Percentiles rank a stretch among this genome's conserved stretches.
These are phyloP conservation scores for Sphaerostilbella broomeana DNA, from an alignment of 2,329 filamentous ascomycete genomes.

Conservation along the genomic window DNA sequence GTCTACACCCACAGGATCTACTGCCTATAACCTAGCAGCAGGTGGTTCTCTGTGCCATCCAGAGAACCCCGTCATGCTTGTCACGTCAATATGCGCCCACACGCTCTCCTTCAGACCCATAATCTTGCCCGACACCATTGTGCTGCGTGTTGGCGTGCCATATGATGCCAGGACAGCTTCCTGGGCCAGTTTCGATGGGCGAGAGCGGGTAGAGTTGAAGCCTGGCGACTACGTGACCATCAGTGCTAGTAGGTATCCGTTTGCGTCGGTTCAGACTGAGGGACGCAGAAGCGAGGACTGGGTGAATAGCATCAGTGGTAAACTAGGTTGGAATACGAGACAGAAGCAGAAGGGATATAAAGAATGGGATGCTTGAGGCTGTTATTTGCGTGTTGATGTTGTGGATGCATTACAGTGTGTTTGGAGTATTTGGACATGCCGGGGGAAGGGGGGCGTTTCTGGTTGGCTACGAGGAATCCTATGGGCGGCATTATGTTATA, in stretches of 20 bases:
- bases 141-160: constrained; percentile 86
- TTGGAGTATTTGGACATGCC: not conserved
- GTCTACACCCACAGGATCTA: constrained; percentile 89
- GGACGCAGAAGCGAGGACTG: constrained; percentile 68
- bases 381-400: not conserved
- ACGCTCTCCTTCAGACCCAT: constrained; percentile 95
- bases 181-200: constrained; percentile 97
- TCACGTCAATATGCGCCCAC: constrained; percentile 91
- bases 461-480: no score
- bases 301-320: constrained; percentile 74
- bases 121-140: constrained; percentile 91
- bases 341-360: constrained; percentile 64
- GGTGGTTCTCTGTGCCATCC: constrained; percentile 94
- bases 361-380: constrained; percentile 36
- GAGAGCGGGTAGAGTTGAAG: constrained; percentile 72
- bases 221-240: constrained; percentile 83
- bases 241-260: constrained; percentile 72
- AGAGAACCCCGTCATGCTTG: constrained; percentile 91
- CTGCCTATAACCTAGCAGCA: constrained; percentile 90
- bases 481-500: no score
- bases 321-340: constrained; percentile 74
- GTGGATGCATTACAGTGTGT: not conserved
- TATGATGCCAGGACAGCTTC: constrained; percentile 83
- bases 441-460: no score
- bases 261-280: constrained; percentile 66